Evolutionary conservation across 1,284 basidiomycete genomes (phyloP), one percentile per base, ranked within the genome.

Genomic region (Naganishia sp.): DNA sequence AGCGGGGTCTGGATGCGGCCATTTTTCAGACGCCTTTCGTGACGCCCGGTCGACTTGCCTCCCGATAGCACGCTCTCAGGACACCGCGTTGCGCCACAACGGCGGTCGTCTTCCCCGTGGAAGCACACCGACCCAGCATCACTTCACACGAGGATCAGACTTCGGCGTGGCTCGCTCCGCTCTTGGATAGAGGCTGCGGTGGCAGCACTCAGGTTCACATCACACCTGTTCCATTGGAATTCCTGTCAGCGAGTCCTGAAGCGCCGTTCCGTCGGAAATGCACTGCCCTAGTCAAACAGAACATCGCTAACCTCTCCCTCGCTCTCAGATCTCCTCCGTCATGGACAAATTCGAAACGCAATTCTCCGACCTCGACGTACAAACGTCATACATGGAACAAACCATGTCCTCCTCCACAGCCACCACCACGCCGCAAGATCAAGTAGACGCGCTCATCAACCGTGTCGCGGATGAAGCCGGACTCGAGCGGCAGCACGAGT

Each of bases 301-400:
- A 15, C 21, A 25, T 23, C 47, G 21, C 32, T 53, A 35, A 53
- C 35, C 11, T 9, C 18, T 15, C 18, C 18, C 41, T 62, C 25
- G 7, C 57, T 5, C 23, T 11, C 73, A 98, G 94, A 99, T 99
- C 79, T 95, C 96, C 13, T 81, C 92, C 69, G 93, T 99, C 18
- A 99, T 99, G 96, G 96, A 99, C 82, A 98, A 95, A 82, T 99
- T 99, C 78, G 96, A 99, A 80, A 76, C 87, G 3, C 95, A 99
- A 75, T 98, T 99, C 81, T 85, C 92, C 67, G 96, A 99, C 79
- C 85, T 99, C 46, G 96, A 99, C 76, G 96, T 98, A 5, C 96
- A 99, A 79, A 96, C 96, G 3, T 90, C 89, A 3, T 95, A 95
- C 81, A 96, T 99, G 93, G 96, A 99, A 77, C 91, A 93, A 67